Percentiles rank a stretch among this genome's conserved stretches.
Conservation (phyloP, 495 filamentous ascomycete genomes). For the Xylaria curta region DNA sequence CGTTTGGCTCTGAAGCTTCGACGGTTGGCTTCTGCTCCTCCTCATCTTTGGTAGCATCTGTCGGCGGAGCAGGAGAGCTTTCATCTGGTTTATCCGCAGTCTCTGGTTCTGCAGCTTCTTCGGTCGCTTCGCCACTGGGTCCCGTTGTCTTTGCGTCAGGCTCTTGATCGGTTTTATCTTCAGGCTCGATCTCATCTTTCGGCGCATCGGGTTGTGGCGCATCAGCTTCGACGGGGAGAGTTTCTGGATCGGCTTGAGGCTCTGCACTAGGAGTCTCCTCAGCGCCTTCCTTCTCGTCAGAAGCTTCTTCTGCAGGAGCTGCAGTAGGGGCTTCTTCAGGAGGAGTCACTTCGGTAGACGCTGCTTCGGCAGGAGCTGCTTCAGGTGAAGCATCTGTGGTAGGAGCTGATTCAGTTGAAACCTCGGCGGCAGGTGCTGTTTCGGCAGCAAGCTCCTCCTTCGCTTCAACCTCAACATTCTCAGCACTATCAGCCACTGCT, state of each 20-base stretch:
- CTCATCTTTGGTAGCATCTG: neutral
- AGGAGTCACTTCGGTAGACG: neutral
- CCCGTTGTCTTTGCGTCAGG: conserved; percentile 20
- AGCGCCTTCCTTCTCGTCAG: neutral
- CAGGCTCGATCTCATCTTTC: conserved; percentile 20
- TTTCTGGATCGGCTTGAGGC: conserved; percentile 11
- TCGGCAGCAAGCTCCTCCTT: conserved; percentile 3
- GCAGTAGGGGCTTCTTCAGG: conserved; percentile 1
- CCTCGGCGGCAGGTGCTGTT: neutral
- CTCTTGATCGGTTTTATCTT: conserved; percentile 27
- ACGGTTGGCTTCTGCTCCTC: neutral
- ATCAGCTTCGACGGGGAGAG: neutral
- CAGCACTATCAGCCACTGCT: neutral
- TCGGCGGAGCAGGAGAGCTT: neutral
- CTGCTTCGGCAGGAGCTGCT: neutral
- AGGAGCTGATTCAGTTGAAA: conserved; percentile 7
- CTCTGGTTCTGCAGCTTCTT: conserved; percentile 25
- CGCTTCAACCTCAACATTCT: neutral
- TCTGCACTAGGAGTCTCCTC: neutral
- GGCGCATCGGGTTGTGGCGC: neutral
- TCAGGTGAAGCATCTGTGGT: neutral
- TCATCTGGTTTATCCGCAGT: conserved; percentile 26
- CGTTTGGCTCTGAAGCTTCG: neutral
- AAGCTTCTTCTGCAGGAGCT: neutral
- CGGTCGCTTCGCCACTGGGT: neutral